Conservation (phyloP, 805 yeast species). For the Myxozyma neglecta region DNA sequence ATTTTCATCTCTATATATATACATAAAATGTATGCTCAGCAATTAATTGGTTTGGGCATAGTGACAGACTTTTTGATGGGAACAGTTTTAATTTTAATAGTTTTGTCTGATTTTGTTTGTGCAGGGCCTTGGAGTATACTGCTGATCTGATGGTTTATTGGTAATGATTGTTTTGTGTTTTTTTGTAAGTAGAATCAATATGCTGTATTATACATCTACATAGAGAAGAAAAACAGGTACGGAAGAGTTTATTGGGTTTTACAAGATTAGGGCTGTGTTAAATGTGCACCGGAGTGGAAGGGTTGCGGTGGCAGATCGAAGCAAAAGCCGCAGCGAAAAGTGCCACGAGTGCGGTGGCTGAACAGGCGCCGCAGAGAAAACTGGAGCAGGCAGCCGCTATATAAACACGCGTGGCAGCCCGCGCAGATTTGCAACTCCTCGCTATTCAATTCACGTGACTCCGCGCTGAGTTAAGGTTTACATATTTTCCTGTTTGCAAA, state of each 20-base stretch:
- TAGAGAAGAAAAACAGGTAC: not conserved
- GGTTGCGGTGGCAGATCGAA: not conserved
- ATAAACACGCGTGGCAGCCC: constrained; percentile 24
- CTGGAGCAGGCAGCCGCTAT: constrained; percentile 15
- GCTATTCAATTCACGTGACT: constrained; percentile 3
- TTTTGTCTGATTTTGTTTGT: not conserved
- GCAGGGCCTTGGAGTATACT: not conserved
- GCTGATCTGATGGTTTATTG: not conserved
- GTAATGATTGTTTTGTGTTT: not conserved
- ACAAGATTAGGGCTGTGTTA: not conserved
- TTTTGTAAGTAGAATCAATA: not conserved
- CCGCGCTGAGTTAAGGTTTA: constrained; percentile 6
- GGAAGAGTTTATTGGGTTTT: not conserved
- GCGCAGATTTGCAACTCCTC: not conserved
- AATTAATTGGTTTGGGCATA: not conserved
- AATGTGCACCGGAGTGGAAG: not conserved
- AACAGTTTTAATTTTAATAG: not conserved
- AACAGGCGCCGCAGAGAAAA: not conserved
- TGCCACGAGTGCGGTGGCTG: constrained; percentile 4
- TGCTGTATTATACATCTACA: not conserved
- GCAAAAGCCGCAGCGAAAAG: not conserved
- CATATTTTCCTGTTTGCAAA: not conserved
- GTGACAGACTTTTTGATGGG: not conserved
- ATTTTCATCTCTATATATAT: no score
- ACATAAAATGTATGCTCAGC: not conserved